Evolutionary conservation across 805 yeast species (phyloP), one percentile per base, ranked within the genome.

Genomic region (Vanderwaltozyma tropicalis): DNA sequence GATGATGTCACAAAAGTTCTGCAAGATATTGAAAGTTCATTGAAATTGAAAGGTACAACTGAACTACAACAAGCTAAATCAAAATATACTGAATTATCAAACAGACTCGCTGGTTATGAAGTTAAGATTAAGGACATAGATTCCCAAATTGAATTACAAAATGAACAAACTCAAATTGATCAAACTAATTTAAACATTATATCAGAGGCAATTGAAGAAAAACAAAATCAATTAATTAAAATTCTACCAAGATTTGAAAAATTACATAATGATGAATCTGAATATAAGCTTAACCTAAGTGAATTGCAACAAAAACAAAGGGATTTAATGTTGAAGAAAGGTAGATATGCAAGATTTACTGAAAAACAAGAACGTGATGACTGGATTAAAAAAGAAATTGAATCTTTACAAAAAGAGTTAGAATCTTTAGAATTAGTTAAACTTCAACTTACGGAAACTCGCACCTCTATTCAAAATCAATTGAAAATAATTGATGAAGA

Each of bases 241-340:
- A 50, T 62, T 13, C 57, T 53, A 28, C 81, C 81, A 3, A 46
- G 59, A 18, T 59, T 74, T 28, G 58, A 60, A 11, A 43, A 55
- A 1, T 53, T 73, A 11, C 64, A 57, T 32, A 43, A 47, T 1
- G 49, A 59, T 31, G 85, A 80, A 52, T 26, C 48, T 0, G 32
- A 19, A 3, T 4, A 12, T 6, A 45, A 46, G 3, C 43, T 69
- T 24, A 48, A 65, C 34, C 54, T 78, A 8, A 39, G 59, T 3
- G 59, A 63, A n/a, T 47, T 69, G 17, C 69, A 66, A 37, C 62
- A 75, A 7, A 68, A 61, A 21, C 87, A 81, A 55, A 65, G 81
- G 45, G 59, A 68, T 13, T 55, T 88, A 4, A 72, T 80, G 35
- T 66, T 81, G 7, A 88, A 86, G 50, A 82, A 78, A 48, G 84